phyloP scores from a whole-genome alignment of 108 stramenopile genomes.

The Skeletonema menzelii region DNA sequence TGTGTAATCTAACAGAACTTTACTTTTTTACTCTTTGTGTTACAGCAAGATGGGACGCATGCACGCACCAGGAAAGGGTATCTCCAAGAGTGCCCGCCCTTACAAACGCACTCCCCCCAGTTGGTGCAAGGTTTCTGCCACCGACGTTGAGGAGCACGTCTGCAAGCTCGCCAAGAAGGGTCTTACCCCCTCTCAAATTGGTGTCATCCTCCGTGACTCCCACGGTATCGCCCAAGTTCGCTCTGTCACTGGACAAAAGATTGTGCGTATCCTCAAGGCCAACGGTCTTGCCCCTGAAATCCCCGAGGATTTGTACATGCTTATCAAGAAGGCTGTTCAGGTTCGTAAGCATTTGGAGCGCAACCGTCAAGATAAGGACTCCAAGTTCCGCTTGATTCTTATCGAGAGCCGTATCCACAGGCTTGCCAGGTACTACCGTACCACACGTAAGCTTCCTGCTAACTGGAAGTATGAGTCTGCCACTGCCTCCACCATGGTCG shows the following conservation, averaged over 20 bases:
- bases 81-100: conserved; percentile 97
- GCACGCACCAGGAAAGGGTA: conserved; percentile 99
- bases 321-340: conserved; percentile 99
- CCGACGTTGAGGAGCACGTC: conserved; percentile 95
- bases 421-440: conserved; percentile 98
- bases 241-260: conserved; percentile 98
- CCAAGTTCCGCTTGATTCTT: conserved; percentile 99
- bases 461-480: conserved; percentile 99
- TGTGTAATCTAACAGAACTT: not conserved
- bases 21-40: not conserved
- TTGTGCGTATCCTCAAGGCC: conserved; percentile 99
- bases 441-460: conserved; percentile 97
- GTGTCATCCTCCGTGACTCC: conserved; percentile 98
- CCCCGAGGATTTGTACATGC: conserved; percentile 99
- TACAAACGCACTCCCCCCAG: conserved; percentile 99
- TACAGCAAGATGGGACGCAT: conserved; percentile 88
- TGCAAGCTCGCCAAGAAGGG: conserved; percentile 99
- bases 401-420: conserved; percentile 99
- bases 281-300: conserved; percentile 99
- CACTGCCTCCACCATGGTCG: conserved; percentile 98
- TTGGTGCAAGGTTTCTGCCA: conserved; percentile 94
- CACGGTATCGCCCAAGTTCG: conserved; percentile 97
- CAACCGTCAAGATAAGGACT: conserved; percentile 99
- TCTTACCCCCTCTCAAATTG: conserved; percentile 98
- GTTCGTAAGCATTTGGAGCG: conserved; percentile 99